Evolutionary conservation across 1,139 yeast genomes (phyloP), one percentile per base, ranked within the genome.

Genomic region (Lodderomyces beijingensis): DNA sequence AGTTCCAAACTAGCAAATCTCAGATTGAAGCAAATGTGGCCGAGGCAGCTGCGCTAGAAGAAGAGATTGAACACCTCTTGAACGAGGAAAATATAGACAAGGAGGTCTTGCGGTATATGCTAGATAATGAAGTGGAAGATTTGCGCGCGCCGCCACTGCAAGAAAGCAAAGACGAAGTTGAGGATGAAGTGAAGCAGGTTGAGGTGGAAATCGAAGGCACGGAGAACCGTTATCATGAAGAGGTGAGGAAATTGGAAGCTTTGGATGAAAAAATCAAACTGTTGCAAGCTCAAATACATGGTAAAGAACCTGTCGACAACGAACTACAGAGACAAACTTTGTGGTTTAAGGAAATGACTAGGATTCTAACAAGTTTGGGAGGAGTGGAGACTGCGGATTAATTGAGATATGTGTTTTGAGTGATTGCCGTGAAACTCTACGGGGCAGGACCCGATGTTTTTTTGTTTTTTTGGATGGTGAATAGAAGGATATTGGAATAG

Each of bases 121-220:
- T 23, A 7, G 25, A 6, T 6, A 12, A 9, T 9, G 25, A 23
- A n/a, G n/a, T 23, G 8, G n/a, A 7, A 10, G 21, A 8, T 8
- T 19, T 19, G 21, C 7, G 21, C 21, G 9, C 21, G 21, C 10
- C 21, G 7, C 7, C 11, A 23, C 7, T n/a, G 7, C 14, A n/a
- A 12, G 25, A 23, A 7, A 9, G 14, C 14, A 23, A 23, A 23
- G 25, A 10, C 11, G n/a, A 23, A 12, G 14, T 23, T 9, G 25
- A 23, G n/a, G 25, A 23, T 23, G 6, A 23, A 23, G 25, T 23
- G n/a, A 23, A 23, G 12, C 25, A 12, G n/a, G 12, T 23, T 23
- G 25, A 23, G 14, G 12, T 10, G 25, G 25, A 23, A 10, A 23
- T 23, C 25, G 25, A 23, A 12, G 25, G 14, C 6, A 23, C n/a